phyloP scores from a whole-genome alignment of 169 alveolate genomes.

The Cryptosporidium meleagridis region DNA sequence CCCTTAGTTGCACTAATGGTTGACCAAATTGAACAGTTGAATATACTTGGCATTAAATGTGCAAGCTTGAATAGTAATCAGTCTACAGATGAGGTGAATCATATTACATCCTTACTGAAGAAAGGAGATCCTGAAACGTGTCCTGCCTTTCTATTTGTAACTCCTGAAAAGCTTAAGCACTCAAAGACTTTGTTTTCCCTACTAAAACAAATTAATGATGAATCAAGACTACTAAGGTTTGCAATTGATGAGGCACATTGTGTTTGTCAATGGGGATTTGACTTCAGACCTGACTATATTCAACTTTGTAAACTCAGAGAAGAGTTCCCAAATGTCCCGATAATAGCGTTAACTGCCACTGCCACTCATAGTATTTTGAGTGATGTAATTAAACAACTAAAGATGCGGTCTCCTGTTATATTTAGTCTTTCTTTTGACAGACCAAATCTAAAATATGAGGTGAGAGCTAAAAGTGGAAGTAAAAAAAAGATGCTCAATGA shows the following conservation, averaged over 20 bases:
- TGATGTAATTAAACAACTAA: conserved; percentile 86
- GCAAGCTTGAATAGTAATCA: conserved; percentile 79
- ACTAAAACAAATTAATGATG: conserved; percentile 82
- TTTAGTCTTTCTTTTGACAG: conserved; percentile 89
- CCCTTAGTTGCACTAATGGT: conserved; percentile 93
- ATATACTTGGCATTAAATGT: conserved; percentile 80
- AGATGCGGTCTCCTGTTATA: conserved; percentile 83
- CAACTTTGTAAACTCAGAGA: conserved; percentile 86
- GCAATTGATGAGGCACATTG: conserved; percentile 99
- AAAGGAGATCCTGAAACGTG: conserved; percentile 27
- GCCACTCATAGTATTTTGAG: conserved; percentile 91
- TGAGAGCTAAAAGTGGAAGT: conserved; percentile 46
- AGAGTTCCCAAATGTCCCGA: conserved; percentile 93
- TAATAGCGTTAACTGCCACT: conserved; percentile 97
- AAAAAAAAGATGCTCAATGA: conserved; percentile 81
- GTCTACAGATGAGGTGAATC: conserved; percentile 51
- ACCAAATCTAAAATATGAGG: conserved; percentile 88
- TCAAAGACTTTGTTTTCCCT: conserved; percentile 83
- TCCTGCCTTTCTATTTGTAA: conserved; percentile 85
- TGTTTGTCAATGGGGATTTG: conserved; percentile 99
- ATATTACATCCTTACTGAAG: not conserved
- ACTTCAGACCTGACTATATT: conserved; percentile 96
- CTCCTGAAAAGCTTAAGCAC: conserved; percentile 94
- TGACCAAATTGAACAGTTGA: conserved; percentile 90
- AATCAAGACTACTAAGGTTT: conserved; percentile 88